Conservation (phyloP, 495 filamentous ascomycete species). For the Aspergillus hancockii region DNA sequence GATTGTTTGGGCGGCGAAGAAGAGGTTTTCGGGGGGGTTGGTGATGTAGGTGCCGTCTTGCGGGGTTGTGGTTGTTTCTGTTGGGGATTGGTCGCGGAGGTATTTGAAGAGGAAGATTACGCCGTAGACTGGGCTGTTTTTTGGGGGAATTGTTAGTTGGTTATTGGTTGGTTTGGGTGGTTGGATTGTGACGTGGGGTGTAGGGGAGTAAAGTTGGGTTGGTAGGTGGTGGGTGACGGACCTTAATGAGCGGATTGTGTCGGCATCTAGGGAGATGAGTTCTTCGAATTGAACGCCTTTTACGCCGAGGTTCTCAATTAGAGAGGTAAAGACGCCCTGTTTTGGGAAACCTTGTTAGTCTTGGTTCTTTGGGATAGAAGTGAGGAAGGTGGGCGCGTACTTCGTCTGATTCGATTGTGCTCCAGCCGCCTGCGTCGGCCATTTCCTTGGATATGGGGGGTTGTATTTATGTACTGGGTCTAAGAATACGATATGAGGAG, state of each 20-base stretch:
- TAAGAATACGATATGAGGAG: not conserved
- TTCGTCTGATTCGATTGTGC: slow-evolving; percentile 91
- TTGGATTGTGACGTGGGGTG: slow-evolving; percentile 3
- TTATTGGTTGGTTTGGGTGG: slow-evolving; percentile 5
- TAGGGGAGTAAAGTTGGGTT: not conserved
- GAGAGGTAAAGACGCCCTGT: slow-evolving; percentile 95
- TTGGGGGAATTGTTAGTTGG: slow-evolving; percentile 8
- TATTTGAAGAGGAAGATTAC: slow-evolving; percentile 99
- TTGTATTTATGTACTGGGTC: not conserved
- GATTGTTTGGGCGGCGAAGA: slow-evolving; percentile 97
- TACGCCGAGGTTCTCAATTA: slow-evolving; percentile 87
- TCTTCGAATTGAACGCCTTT: slow-evolving; percentile 97
- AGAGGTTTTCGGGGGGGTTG: slow-evolving; percentile 67
- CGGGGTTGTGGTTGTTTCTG: slow-evolving; percentile 52
- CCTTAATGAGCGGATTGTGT: slow-evolving; percentile 70
- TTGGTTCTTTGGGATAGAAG: slow-evolving; percentile 5
- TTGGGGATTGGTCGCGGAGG: slow-evolving; percentile 69
- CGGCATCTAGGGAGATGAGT: slow-evolving; percentile 83
- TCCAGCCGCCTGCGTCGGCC: slow-evolving; percentile 60
- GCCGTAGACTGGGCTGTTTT: slow-evolving; percentile 77
- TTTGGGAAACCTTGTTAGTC: not conserved
- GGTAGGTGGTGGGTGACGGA: slow-evolving; percentile 16
- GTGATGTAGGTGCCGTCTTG: slow-evolving; percentile 78
- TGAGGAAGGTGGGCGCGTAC: slow-evolving; percentile 50
- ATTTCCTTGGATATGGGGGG: slow-evolving; percentile 20